Evolutionary conservation across 148 eudicot species (phyloP), one percentile per base, ranked within the genome.

Genomic region (Chenopodium formosanum): DNA sequence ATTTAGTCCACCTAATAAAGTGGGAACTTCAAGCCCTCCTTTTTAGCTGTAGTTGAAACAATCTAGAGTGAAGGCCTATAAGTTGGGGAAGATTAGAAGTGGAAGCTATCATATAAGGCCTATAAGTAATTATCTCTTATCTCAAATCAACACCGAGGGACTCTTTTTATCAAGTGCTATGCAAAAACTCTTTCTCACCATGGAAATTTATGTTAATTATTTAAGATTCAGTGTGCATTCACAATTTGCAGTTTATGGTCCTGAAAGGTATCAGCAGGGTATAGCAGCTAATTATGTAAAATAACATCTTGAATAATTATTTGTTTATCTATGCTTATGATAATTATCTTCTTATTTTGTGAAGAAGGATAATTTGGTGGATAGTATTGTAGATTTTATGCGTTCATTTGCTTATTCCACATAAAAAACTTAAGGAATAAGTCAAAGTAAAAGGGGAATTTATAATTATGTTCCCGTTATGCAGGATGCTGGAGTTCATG

Each of bases 401-500:
- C 20, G 0, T 27, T 40, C 71, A 23, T 70, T 81, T 68, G 76
- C 69, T 52, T 31, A 17, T 16, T 75, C 22, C 71, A 74, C 65
- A 16, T 13, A 8, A 22, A 13, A 62, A 19, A 64, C 10, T 46
- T 17, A 27, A 20, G 9, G 60, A 37, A 46, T 74, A 62, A 60
- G 3, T 3, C 19, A 29, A 14, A 20, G 22, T 34, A 12, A 16
- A 56, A n/a, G 3, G 5, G 50, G 46, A 7, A 17, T 32, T 70
- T 64, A 76, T 64, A 44, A 13, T 27, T 53, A 34, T 44, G 14
- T 64, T 53, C 58, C 14, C 64, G 53, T 60, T 73, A 47, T 89
- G 83, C 88, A 96, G 99, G 99, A 96, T 90, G 87, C 98, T 32
- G 99, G 99, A 67, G 99, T 96, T 75, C 99, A 96, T 88, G 99